A percentile compares a stretch with the other conserved stretches of the same genome.
Conservation (phyloP, 73 alveolate genomes). For the Tetrahymena borealis region DNA sequence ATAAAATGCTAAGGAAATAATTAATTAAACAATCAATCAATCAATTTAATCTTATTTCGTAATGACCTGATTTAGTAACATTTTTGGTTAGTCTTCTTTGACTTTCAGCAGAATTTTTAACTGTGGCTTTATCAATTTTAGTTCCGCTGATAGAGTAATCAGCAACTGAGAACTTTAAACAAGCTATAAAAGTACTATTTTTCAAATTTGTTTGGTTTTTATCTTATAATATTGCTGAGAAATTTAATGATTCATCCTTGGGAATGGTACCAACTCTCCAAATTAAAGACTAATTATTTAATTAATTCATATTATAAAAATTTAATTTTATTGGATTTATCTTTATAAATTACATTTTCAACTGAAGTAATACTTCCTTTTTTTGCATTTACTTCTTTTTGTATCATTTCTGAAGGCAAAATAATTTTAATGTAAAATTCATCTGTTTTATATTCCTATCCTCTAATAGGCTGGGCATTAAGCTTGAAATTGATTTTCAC, state of each 20-base stretch:
- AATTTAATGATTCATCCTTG: slow-evolving; percentile 14
- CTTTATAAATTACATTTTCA: slow-evolving; percentile 15
- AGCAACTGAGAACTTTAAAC: slow-evolving; percentile 15
- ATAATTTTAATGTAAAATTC: slow-evolving; percentile 22
- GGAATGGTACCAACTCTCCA: slow-evolving; percentile 40
- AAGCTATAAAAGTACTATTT: slow-evolving; percentile 20
- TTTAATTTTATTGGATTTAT: not conserved
- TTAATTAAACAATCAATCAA: not conserved
- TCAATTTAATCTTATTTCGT: slow-evolving; percentile 46
- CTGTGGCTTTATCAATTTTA: slow-evolving; percentile 38
- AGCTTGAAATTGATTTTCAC: slow-evolving; percentile 10
- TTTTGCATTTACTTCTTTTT: slow-evolving; percentile 12
- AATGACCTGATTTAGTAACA: slow-evolving; percentile 35
- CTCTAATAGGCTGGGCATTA: slow-evolving; percentile 31
- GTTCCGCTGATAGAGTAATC: slow-evolving; percentile 21
- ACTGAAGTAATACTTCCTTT: slow-evolving; percentile 4
- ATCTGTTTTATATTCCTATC: slow-evolving; percentile 20
- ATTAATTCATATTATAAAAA: not conserved
- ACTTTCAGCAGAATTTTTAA: slow-evolving; percentile 30
- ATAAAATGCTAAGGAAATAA: not conserved
- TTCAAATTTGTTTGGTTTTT: not conserved
- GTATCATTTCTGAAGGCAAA: slow-evolving; percentile 12
- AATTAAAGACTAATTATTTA: slow-evolving; percentile 1
- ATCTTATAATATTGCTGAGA: slow-evolving; percentile 9
- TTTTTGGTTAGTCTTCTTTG: slow-evolving; percentile 19